Percentiles rank a stretch among this genome's conserved stretches.
Evolutionary conservation across 176 grass and related monocot species (phyloP).

Genomic region (Coix lacrymajobi): DNA sequence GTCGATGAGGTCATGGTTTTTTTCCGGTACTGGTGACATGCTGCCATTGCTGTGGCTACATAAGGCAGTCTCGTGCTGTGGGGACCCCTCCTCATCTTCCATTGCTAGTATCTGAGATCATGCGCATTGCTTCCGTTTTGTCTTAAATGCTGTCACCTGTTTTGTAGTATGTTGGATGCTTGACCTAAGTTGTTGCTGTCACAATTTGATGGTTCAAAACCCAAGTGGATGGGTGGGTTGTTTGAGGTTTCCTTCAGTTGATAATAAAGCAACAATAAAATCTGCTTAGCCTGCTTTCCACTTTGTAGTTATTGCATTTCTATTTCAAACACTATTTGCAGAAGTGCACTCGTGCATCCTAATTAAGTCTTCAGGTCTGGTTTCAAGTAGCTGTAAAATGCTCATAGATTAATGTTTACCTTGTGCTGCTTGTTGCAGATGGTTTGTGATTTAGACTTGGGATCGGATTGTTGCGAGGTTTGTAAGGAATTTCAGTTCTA

Average conservation of each 20-base stretch:
- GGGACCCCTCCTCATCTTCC: background rate
- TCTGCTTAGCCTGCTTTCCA: background rate
- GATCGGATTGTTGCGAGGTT: conserved; percentile 80
- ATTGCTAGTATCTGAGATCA: background rate
- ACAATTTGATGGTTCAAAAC: background rate
- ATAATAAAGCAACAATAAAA: background rate
- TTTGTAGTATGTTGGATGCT: background rate
- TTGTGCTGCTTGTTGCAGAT: conserved; percentile 56
- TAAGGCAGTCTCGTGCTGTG: background rate
- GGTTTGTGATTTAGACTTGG: conserved; percentile 82
- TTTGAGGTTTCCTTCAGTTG: background rate
- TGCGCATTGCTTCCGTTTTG: background rate
- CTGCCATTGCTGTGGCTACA: background rate
- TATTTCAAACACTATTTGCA: background rate
- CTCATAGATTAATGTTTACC: background rate
- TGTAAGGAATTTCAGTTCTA: background rate
- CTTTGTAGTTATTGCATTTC: background rate
- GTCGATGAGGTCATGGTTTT: background rate
- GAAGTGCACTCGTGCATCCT: background rate
- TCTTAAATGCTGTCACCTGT: background rate
- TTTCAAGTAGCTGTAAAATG: background rate
- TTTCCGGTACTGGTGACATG: background rate
- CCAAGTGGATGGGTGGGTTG: background rate
- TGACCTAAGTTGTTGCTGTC: background rate
- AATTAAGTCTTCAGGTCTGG: background rate